phyloP scores from a whole-genome alignment of 2,329 filamentous ascomycete genomes.

The Botryotinia globosa region DNA sequence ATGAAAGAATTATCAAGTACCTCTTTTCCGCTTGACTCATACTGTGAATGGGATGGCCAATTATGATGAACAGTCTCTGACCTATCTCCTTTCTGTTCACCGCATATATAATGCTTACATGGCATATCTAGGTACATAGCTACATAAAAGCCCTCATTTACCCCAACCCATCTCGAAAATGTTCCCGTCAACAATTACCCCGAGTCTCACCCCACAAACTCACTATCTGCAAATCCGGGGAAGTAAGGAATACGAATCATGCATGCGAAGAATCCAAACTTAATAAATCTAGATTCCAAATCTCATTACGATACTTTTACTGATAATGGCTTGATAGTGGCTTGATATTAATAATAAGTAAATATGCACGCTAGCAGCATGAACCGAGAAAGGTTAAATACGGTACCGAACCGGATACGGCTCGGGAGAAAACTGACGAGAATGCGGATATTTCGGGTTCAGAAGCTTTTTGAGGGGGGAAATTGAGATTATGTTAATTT shows the following conservation, averaged over 20 bases:
- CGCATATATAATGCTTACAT: neutral
- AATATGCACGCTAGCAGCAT: constrained; percentile 8
- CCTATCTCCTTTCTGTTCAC: neutral
- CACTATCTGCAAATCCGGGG: constrained; percentile 1
- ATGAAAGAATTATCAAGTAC: neutral
- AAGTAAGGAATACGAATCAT: constrained; percentile 6
- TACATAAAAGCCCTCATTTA: neutral
- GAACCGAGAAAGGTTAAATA: neutral
- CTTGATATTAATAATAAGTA: neutral
- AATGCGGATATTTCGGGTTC: neutral
- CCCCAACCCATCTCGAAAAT: neutral
- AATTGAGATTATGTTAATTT: neutral
- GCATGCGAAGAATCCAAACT: constrained; percentile 2
- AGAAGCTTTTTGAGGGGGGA: neutral
- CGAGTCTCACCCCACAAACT: constrained; percentile 3
- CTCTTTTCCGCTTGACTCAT: neutral
- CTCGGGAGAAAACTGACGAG: neutral
- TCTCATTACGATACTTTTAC: constrained; percentile 4
- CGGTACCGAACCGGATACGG: neutral
- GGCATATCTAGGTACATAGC: neutral
- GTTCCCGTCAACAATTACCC: neutral
- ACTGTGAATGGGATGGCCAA: neutral
- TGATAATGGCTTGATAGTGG: constrained; percentile 13
- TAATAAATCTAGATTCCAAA: constrained; percentile 1
- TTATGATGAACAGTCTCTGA: neutral